Evolutionary conservation across 768 basidiomycete genomes (phyloP).

Genomic region (Tulasnella sp.): DNA sequence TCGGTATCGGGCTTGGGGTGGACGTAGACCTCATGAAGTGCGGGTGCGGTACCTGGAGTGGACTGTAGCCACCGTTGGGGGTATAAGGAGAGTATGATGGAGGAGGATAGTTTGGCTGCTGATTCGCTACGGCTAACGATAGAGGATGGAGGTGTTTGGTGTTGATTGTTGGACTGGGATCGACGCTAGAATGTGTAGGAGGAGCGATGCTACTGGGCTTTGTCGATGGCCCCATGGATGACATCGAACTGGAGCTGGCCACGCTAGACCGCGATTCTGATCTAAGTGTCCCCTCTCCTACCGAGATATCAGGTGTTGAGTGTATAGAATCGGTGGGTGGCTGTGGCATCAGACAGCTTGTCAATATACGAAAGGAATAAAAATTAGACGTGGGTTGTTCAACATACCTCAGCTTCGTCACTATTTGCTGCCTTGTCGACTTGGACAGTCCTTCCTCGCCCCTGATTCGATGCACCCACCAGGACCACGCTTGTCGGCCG

Average conservation of each 20-base stretch:
- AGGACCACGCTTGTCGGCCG: neutral
- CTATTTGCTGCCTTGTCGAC: neutral
- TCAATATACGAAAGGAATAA: neutral
- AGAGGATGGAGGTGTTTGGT: neutral
- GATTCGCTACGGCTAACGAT: neutral
- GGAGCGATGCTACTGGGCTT: neutral
- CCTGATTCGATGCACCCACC: neutral
- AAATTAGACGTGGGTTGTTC: neutral
- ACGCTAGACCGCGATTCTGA: neutral
- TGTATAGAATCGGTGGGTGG: neutral
- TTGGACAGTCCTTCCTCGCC: neutral
- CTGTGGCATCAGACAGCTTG: neutral
- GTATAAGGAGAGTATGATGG: neutral
- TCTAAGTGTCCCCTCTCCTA: neutral
- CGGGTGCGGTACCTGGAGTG: neutral
- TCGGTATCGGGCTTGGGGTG: slow-evolving; percentile 3
- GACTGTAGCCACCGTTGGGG: neutral
- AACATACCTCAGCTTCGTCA: neutral
- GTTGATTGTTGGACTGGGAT: neutral
- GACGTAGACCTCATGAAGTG: neutral
- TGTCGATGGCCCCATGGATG: neutral
- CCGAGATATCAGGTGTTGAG: neutral
- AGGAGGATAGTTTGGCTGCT: neutral
- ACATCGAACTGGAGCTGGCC: neutral
- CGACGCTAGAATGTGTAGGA: neutral